Evolutionary conservation across 495 filamentous ascomycete species (phyloP), one percentile per base, ranked within the genome.

Genomic region (Cenococcum geophilum): DNA sequence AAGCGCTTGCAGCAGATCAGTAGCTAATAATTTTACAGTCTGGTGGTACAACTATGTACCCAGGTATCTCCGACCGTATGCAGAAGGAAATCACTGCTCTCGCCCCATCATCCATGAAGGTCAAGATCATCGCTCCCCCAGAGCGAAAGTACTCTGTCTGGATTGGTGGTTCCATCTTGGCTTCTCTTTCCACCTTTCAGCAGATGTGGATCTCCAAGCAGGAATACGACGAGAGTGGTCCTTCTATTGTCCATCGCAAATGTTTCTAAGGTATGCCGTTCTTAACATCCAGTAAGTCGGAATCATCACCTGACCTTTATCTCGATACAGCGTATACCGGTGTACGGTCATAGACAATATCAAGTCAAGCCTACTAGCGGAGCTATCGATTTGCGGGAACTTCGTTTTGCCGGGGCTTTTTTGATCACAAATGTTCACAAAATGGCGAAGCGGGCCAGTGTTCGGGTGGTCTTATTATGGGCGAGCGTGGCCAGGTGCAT

Each of bases 201-300:
- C 93, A 97, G 82, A 98, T 98, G 95, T 98, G 93, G 93, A 97
- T 98, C 87, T 98, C 93, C 67, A 98, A 98, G 89, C 93, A 98
- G 82, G 93, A 97, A 84, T 97, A 97, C 85, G 93, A 98, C 81
- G 93, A 98, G 89, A 91, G 86, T 76, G 93, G 93, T 78, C 93
- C 93, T 71, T 96, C 91, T 71, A 97, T 98, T 75, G 93, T 98
- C 70, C 93, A 98, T 87, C 92, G 93, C 89, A 98, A 98, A 89
- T 98, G 91, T 88, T 96, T 96, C 88, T 96, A 96, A 95, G 85
- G 85, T 71, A 61, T 20, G 11, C 10, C 48, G 6, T 3, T 32
- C 6, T 49, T 49, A 12, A 1, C 5, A 49, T 18, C 27, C 27
- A 6, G 27, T 3, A 32, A 32, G 2, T 32, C 27, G 2, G 27